These are phyloP conservation scores for Venturia nashicola DNA, from an alignment of 2,329 filamentous ascomycete species.

Conservation along the genomic window DNA sequence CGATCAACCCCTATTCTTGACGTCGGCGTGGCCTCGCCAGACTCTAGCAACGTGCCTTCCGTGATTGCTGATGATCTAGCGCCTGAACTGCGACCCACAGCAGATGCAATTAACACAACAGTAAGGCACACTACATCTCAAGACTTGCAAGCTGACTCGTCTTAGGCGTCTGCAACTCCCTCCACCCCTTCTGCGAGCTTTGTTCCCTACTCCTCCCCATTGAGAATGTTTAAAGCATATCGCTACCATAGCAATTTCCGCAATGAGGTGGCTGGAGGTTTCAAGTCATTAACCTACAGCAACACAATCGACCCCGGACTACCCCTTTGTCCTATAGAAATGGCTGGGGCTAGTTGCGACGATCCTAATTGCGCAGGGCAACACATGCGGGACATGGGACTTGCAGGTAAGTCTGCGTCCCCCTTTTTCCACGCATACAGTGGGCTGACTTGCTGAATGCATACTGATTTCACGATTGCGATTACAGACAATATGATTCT, in stretches of 20 bases:
- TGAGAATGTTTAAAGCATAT: slow-evolving; percentile 74
- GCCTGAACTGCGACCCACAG: slow-evolving; percentile 23
- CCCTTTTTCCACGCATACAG: background rate
- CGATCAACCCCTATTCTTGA: background rate
- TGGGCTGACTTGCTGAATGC: slow-evolving; percentile 9
- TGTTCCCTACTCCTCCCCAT: slow-evolving; percentile 68
- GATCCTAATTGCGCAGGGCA: slow-evolving; percentile 62
- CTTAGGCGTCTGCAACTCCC: background rate
- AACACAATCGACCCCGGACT: slow-evolving; percentile 70
- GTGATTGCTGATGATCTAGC: slow-evolving; percentile 25
- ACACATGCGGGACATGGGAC: slow-evolving; percentile 63
- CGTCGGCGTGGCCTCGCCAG: background rate
- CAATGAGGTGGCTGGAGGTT: slow-evolving; percentile 58
- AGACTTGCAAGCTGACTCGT: background rate
- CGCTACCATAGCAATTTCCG: slow-evolving; percentile 75
- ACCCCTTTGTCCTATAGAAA: slow-evolving; percentile 65
- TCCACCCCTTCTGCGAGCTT: slow-evolving; percentile 21
- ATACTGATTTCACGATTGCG: slow-evolving; percentile 22
- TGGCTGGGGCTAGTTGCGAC: slow-evolving; percentile 59
- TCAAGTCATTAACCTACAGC: slow-evolving; percentile 86
- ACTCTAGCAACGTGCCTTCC: background rate
- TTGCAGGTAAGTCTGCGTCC: slow-evolving; percentile 55
- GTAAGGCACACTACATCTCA: background rate
- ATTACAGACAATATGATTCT: slow-evolving; percentile 59
- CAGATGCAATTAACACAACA: background rate